phyloP scores from a whole-genome alignment of 2,329 filamentous ascomycete species.

The Aspergillaceae sp. region DNA sequence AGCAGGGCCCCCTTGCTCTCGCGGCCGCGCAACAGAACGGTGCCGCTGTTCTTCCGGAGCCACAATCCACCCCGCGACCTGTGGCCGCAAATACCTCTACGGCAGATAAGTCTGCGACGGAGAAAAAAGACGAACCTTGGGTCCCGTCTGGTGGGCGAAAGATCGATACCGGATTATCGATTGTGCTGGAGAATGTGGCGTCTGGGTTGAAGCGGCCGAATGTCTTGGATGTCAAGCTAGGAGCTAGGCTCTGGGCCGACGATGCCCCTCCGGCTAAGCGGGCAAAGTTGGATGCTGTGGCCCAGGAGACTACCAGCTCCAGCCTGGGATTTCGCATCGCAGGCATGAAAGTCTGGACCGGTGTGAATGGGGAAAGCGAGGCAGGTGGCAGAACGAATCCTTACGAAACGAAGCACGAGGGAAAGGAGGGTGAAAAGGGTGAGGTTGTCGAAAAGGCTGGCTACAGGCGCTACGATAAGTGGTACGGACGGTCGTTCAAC shows the following conservation, averaged over 20 bases:
- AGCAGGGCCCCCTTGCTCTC: slow-evolving; percentile 28
- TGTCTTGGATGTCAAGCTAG: slow-evolving; percentile 88
- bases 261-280: slow-evolving; percentile 51
- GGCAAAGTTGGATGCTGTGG: slow-evolving; percentile 50
- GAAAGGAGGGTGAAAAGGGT: slow-evolving; percentile 37
- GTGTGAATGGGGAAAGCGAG: slow-evolving; percentile 24
- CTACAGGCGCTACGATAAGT: slow-evolving; percentile 56
- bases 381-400: slow-evolving; percentile 26
- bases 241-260: slow-evolving; percentile 76
- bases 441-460: slow-evolving; percentile 41
- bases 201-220: slow-evolving; percentile 76
- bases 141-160: slow-evolving; percentile 50
- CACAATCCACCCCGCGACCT: slow-evolving; percentile 13
- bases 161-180: slow-evolving; percentile 65
- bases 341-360: slow-evolving; percentile 54
- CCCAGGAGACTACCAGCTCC: slow-evolving; percentile 50
- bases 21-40: slow-evolving; percentile 43
- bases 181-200: slow-evolving; percentile 79
- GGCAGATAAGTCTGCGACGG: slow-evolving; percentile 11
- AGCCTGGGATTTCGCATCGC: slow-evolving; percentile 56
- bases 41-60: slow-evolving; percentile 19
- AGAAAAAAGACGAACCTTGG: slow-evolving; percentile 26
- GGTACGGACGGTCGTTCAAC: slow-evolving; percentile 54
- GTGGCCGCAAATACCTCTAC: slow-evolving; percentile 8
- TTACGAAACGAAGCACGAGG: slow-evolving; percentile 35